Conservation (phyloP, 2,329 filamentous ascomycete genomes). For the Neonectria neomacrospora region DNA sequence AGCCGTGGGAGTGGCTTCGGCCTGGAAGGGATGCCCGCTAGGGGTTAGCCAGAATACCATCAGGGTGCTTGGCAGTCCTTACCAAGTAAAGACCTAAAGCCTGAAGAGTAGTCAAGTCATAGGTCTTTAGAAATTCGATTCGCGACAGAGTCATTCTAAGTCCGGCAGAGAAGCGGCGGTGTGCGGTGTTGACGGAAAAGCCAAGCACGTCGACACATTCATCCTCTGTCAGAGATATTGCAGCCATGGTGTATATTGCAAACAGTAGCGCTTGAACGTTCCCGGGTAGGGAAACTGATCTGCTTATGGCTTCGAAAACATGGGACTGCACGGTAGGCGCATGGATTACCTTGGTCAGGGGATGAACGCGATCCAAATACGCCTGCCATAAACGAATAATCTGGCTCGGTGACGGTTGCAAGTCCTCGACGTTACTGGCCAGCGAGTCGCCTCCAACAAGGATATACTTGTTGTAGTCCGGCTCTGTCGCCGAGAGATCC, state of each 20-base stretch:
- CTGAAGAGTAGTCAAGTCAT: conserved; percentile 15
- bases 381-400: conserved; percentile 21
- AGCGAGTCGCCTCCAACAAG: neutral
- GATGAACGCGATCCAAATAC: conserved; percentile 22
- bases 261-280: conserved; percentile 14
- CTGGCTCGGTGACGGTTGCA: conserved; percentile 8
- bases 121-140: conserved; percentile 8
- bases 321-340: conserved; percentile 7
- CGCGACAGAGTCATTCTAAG: conserved; percentile 11
- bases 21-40: conserved; percentile 16
- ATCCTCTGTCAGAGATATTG: conserved; percentile 5
- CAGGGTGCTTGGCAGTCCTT: neutral
- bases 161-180: conserved; percentile 10
- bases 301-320: conserved; percentile 2
- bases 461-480: neutral
- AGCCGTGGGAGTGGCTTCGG: conserved; percentile 1
- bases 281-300: neutral
- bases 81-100: conserved; percentile 21
- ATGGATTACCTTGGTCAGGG: conserved; percentile 23
- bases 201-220: conserved; percentile 9
- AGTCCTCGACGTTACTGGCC: neutral
- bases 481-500: neutral
- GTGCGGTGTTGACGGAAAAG: neutral
- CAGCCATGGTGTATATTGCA: conserved; percentile 14
- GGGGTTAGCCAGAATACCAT: neutral